Evolutionary conservation across 306 rosid species (phyloP), one percentile per base, ranked within the genome.

Genomic region (Rosa persica): DNA sequence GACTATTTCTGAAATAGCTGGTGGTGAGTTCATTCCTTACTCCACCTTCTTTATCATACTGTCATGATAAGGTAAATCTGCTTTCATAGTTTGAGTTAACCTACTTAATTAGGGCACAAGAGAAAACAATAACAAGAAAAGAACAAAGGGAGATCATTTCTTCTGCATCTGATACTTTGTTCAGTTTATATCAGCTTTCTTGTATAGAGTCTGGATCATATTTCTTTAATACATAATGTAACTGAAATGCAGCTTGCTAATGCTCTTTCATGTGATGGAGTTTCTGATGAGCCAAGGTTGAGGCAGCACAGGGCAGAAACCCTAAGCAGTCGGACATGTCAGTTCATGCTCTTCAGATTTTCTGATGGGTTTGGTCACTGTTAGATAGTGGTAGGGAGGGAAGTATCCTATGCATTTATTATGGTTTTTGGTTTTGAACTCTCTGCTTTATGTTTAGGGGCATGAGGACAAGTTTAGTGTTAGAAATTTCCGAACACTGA

Each of bases 1-100:
- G 86, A 83, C 78, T 62, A 70, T 67, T 76, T 82, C 80, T 67
- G 82, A 70, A 73, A 78, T 60, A 47, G 49, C 75, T 67, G 67
- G 78, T 62, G 83, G 74, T 70, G 82, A 95, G 97, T 77, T 98
- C 98, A 70, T 92, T 95, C 82, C 88, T 86, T 76, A 94, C 98
- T 49, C 98, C 98, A 12, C 98, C 98, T 23, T 92, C 97, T 47
- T 58, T 90, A 60, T 86, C 97, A 6, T 87, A 67, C 83, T 82
- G 90, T 80, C 79, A 85, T 79, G 91, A 90, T 68, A 88, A 95
- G 96, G 98, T 90, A 80, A 78, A 62, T 55, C 51, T 71, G 55
- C 71, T 66, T 79, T 74, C 76, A 36, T 43, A 48, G 73, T 77
- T 76, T 78, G 34, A 49, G 58, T n/a, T 44, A 17, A 5, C 17